phyloP scores from a whole-genome alignment of 306 rosid genomes.

The Calophaca sinica region DNA sequence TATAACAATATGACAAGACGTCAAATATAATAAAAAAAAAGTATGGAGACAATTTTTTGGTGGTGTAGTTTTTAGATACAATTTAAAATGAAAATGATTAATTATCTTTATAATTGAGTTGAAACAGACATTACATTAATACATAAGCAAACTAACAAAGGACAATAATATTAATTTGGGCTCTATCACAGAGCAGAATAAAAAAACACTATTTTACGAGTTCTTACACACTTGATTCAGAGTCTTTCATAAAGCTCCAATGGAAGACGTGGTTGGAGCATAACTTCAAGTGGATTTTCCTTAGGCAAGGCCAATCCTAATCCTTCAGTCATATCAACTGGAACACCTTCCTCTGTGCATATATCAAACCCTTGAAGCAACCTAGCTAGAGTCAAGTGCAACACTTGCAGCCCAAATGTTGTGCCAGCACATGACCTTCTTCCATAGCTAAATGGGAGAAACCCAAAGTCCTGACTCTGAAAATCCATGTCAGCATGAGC shows the following conservation, averaged over 20 bases:
- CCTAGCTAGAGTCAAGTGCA: conserved; percentile 54
- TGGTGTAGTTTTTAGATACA: too few relatives aligned
- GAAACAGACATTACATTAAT: too few relatives aligned
- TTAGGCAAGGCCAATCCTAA: conserved; percentile 56
- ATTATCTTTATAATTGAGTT: too few relatives aligned
- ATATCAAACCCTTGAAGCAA: conserved; percentile 57
- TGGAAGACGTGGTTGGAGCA: conserved; percentile 52
- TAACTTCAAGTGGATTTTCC: conserved; percentile 38
- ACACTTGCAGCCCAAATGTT: conserved; percentile 51
- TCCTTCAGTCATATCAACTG: conserved; percentile 57
- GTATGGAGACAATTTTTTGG: too few relatives aligned
- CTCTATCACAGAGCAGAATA: background rate
- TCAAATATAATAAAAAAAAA: background rate
- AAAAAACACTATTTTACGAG: background rate
- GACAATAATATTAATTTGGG: background rate
- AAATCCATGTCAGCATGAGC: conserved; percentile 32
- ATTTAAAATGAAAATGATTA: too few relatives aligned
- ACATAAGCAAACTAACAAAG: too few relatives aligned
- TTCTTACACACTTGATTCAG: conserved; percentile 16
- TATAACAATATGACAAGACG: conserved; percentile 4
- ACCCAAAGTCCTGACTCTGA: conserved; percentile 40
- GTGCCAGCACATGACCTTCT: conserved; percentile 57
- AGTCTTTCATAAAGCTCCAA: conserved; percentile 48
- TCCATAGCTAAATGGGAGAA: conserved; percentile 52
- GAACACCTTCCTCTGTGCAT: background rate